Base-by-base conservation (phyloP, 805 yeast species). In the Ogataea sp. region DNA sequence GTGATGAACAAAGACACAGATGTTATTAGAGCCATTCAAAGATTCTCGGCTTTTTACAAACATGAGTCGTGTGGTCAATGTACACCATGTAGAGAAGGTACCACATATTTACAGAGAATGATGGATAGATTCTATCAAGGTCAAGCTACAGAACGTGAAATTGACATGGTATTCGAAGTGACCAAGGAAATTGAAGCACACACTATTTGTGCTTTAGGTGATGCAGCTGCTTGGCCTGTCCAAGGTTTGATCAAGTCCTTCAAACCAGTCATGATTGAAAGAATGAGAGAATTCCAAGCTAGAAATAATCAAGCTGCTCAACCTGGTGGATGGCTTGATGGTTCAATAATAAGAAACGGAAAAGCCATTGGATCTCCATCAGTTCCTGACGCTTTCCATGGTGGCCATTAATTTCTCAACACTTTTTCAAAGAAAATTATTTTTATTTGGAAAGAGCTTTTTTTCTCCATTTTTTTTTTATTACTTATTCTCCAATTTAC, bases 51-150 rank as follows among this genome's bases (percentile, higher is more conserved):
- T 33, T 86, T 86, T 62, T 86, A 84, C 70, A 83, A 82, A 68
- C 95, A 86, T 65, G 95, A 86, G 70, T 82, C 93, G 7, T 86
- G 95, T 67, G 95, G 95, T 43, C 95, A 86, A 67, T 86, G 95
- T 69, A 86, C 95, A 4, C 95, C 95, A 43, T 86, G 95, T 67
- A 78, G 96, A 61, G 95, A 86, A 66, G 96, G 96, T 42, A 85
- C 95, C 33, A 81, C 94, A 17, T 86, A 90, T 83, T 68, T 86
- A 51, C 68, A 72, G 43, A 82, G 77, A 64, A 80, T 84, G 76
- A 86, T 86, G 95, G 82, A 80, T 58, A 75, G 95, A 57, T 75
- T 86, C 60, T 75, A 68, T 45, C 63, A 64, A 43, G 95, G 95
- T 37, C 93, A 84, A 67, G 95, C 93, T 35, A 71, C 73, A 44